These are phyloP conservation scores for Solanum verrucosum DNA, from an alignment of 257 asterid genomes.

Conservation along the genomic window DNA sequence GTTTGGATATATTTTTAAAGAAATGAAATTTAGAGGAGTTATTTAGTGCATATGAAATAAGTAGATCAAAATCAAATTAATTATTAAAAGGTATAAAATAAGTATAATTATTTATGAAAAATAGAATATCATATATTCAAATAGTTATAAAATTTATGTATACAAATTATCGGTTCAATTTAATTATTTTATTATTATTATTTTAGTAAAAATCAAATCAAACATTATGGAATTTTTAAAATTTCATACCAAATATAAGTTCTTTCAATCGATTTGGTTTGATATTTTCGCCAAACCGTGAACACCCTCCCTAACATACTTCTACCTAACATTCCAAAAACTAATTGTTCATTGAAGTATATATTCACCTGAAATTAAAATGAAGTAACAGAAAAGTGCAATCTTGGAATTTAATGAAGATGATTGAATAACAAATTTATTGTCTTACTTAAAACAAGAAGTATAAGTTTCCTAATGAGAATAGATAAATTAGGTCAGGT, in stretches of 20 bases:
- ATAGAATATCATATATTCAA: no score
- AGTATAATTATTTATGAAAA: background rate
- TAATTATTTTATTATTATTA: no score
- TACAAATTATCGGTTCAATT: no score
- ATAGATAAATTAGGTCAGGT: conserved; percentile 28
- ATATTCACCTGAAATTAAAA: background rate
- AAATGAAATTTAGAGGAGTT: background rate
- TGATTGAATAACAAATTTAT: background rate
- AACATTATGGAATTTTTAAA: background rate
- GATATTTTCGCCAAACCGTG: background rate
- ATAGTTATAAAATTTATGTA: no score
- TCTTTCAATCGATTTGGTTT: background rate
- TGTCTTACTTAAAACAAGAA: background rate
- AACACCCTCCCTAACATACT: background rate
- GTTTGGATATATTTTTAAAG: background rate
- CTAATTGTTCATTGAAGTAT: background rate
- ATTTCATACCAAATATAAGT: background rate
- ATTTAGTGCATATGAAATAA: background rate
- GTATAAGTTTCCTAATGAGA: background rate
- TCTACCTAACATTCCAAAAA: background rate
- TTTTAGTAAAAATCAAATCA: background rate
- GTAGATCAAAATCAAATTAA: no score
- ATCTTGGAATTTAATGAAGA: background rate
- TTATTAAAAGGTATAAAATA: no score
- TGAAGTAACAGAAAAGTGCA: background rate